phyloP scores from a whole-genome alignment of 176 grass and related monocot genomes.

The Thinopyrum elongatum region DNA sequence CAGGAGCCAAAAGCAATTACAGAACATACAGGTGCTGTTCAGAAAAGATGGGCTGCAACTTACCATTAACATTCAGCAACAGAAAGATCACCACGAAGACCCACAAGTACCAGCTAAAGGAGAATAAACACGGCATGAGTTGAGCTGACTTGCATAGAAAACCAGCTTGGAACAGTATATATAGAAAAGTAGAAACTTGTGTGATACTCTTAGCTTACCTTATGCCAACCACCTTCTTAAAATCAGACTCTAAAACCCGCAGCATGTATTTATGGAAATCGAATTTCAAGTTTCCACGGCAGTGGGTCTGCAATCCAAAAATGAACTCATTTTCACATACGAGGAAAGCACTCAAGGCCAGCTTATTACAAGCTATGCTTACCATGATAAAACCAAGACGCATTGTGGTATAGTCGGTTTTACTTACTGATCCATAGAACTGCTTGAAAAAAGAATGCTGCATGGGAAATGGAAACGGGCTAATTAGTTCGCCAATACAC shows the following conservation, averaged over 20 bases:
- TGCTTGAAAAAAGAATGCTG: constrained; percentile 92
- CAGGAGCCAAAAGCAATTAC: not conserved
- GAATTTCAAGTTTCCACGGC: constrained; percentile 66
- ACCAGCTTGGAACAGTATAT: constrained; percentile 5
- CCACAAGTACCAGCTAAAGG: constrained; percentile 91
- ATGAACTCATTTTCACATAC: not conserved
- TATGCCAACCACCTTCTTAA: constrained; percentile 97
- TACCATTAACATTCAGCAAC: constrained; percentile 93
- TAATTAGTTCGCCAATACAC: constrained; percentile 23
- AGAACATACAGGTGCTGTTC: not conserved
- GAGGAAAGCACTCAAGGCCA: not conserved
- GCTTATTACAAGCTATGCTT: constrained; percentile 30
- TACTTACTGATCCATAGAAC: constrained; percentile 66
- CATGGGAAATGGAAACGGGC: not conserved
- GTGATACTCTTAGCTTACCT: constrained; percentile 45
- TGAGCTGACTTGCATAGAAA: constrained; percentile 4
- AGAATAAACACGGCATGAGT: not conserved
- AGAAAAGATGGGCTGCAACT: constrained; percentile 16
- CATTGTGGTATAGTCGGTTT: constrained; percentile 76
- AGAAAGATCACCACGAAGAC: constrained; percentile 88
- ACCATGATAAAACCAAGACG: constrained; percentile 95
- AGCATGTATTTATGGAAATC: constrained; percentile 96
- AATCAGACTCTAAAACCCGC: constrained; percentile 90
- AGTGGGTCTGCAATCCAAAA: constrained; percentile 66
- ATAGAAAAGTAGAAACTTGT: not conserved